These are phyloP conservation scores for Cercospora citrullina DNA, from an alignment of 2,329 filamentous ascomycete genomes.

Conservation along the genomic window DNA sequence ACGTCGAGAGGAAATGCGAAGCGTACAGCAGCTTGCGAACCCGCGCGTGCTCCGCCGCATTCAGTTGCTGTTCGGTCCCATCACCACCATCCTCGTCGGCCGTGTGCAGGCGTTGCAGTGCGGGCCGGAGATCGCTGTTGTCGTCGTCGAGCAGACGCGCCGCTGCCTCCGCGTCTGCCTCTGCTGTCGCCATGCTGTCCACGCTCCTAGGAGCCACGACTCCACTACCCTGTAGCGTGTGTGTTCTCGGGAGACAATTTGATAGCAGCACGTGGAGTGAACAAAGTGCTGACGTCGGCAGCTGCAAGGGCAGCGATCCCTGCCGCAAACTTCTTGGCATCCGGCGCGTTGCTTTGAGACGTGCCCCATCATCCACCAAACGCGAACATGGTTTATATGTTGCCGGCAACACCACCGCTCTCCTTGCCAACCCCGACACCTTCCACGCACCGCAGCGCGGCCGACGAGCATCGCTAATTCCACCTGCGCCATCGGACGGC, in stretches of 20 bases:
- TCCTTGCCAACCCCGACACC: background rate
- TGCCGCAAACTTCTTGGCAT: background rate
- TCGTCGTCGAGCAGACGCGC: background rate
- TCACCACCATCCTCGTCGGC: background rate
- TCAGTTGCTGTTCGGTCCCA: background rate
- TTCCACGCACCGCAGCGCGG: background rate
- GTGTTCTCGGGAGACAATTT: background rate
- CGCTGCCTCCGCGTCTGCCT: background rate
- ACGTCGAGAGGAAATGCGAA: constrained; percentile 52
- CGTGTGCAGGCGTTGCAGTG: background rate
- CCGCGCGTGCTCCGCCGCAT: background rate
- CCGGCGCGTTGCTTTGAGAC: background rate
- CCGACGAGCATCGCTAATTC: background rate
- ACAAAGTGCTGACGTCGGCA: background rate
- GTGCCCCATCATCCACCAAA: background rate
- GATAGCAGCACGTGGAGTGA: background rate
- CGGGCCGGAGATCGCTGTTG: background rate
- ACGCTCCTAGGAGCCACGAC: background rate
- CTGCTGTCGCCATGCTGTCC: background rate
- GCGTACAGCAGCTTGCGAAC: constrained; percentile 39
- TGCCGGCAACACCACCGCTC: background rate
- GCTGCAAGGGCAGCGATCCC: background rate
- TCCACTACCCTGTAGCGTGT: background rate
- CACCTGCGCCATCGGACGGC: background rate
- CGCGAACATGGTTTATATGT: background rate